Conservation (phyloP, 2,329 filamentous ascomycete genomes). For the Arthrobotrys megalospora region DNA sequence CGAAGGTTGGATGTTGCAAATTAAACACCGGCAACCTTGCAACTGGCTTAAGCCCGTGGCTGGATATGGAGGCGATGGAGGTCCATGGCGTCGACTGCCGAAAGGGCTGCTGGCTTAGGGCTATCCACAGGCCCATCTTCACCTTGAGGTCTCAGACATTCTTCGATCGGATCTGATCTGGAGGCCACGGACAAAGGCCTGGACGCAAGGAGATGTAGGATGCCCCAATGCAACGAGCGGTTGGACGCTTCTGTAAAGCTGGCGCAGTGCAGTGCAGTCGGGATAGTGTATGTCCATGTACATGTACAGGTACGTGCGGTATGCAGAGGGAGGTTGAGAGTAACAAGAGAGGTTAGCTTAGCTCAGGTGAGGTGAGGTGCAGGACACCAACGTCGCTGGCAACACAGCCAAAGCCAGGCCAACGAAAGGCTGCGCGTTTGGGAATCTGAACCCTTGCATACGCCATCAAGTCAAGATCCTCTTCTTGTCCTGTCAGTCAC, state of each 20-base stretch:
- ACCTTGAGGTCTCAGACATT: not conserved
- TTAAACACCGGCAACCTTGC: constrained; percentile 29
- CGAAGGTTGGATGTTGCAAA: constrained; percentile 41
- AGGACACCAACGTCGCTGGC: constrained; percentile 8
- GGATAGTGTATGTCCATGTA: not conserved
- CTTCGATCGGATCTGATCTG: constrained; percentile 22
- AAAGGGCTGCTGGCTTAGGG: not conserved
- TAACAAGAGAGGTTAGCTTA: not conserved
- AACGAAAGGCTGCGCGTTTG: not conserved
- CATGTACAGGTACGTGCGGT: not conserved
- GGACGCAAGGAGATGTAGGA: not conserved
- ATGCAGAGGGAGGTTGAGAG: not conserved
- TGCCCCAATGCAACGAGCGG: not conserved
- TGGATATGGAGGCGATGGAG: constrained; percentile 36
- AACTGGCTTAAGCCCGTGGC: constrained; percentile 45
- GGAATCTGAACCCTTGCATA: constrained; percentile 12
- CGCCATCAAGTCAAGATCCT: constrained; percentile 7
- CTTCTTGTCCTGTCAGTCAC: not conserved
- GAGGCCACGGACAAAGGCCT: not conserved
- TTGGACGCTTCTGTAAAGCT: not conserved
- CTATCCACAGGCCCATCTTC: not conserved
- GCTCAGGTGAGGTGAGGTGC: not conserved
- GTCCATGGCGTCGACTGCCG: constrained; percentile 27
- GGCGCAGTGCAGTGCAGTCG: not conserved
- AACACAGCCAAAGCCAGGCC: not conserved